Evolutionary conservation across 129 eudicot genomes (phyloP).

Genomic region (Solidago caesia): DNA sequence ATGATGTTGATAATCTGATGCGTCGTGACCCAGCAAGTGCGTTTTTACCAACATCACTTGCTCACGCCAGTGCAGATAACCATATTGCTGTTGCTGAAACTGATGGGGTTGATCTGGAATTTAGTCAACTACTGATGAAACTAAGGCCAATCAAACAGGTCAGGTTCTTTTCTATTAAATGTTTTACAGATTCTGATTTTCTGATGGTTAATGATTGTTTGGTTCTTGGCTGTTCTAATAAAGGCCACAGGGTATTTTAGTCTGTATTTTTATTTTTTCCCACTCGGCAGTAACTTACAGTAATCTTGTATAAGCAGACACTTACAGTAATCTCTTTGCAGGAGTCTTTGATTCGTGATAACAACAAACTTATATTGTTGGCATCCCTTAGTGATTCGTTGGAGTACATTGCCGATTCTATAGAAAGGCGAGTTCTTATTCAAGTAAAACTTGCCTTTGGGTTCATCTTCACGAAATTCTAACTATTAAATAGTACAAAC

Average conservation of each 20-base stretch:
- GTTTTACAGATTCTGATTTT: constrained; percentile 3
- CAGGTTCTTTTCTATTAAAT: background rate
- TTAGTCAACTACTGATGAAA: constrained; percentile 70
- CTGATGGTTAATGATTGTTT: no score
- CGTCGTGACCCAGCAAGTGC: constrained; percentile 87
- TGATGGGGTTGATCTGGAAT: constrained; percentile 61
- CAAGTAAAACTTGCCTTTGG: background rate
- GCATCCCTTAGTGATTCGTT: constrained; percentile 96
- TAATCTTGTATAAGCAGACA: constrained; percentile 14
- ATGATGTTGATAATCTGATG: constrained; percentile 86
- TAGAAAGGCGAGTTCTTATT: constrained; percentile 76
- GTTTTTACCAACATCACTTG: constrained; percentile 61
- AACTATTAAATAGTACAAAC: background rate
- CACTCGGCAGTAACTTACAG: constrained; percentile 1
- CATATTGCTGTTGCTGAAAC: constrained; percentile 53
- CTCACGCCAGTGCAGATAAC: constrained; percentile 40
- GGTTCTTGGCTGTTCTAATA: background rate
- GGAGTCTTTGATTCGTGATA: constrained; percentile 95
- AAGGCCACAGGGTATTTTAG: no score
- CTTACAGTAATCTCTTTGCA: constrained; percentile 35
- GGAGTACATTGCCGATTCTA: constrained; percentile 96
- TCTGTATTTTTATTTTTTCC: background rate
- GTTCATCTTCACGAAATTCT: no score
- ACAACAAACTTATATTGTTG: constrained; percentile 83
- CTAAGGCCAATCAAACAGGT: constrained; percentile 98